Base-by-base conservation (phyloP, 164 flowering plant genomes). In the Vitis amurensis region DNA sequence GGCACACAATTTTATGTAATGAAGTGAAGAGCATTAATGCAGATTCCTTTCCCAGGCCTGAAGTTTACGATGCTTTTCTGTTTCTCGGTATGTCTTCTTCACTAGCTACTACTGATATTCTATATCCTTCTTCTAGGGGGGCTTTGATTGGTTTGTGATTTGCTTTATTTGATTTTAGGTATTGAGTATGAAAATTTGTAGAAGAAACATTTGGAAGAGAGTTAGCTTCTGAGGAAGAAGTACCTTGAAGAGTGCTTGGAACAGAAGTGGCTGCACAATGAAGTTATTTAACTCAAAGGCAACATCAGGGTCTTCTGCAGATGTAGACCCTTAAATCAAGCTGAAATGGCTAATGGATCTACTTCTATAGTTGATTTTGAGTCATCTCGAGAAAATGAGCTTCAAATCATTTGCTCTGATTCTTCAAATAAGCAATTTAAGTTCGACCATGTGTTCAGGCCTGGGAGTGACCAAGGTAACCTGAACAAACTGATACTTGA, bases 221-320 rank as follows among this genome's bases (percentile, higher is more conserved):
- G 44, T 37, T 3, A 3, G 7, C 44, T 37, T 3, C 4, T 37
- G 44, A 37, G 2, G 44, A 37, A 37, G 44, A 37, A 6, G 44
- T 6, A 79, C 60, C 51, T 87, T 3, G 78, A 81, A 44, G 98
- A 89, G 77, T 80, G 78, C 63, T 65, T 69, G 11, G 94, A 93
- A 44, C 59, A 92, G 62, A 93, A 82, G 68, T 80, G 84, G 50
- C 88, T 91, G n/a, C 90, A 88, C 82, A 93, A 93, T 82, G 94
- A 91, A 84, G 87, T 93, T 62, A 90, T 91, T 70, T 96, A 90
- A 78, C 87, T 93, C 12, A 90, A 86, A 77, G 97, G 97, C 23
- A 93, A 91, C 67, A 93, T 93, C 30, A 87, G 92, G 71, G 98
- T 93, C 57, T 93, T 91, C 73, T 93, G 97, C 78, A 86, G 98